These are phyloP conservation scores for Phytophthora cryptogea DNA, from an alignment of 352 stramenopile genomes.

Conservation along the genomic window DNA sequence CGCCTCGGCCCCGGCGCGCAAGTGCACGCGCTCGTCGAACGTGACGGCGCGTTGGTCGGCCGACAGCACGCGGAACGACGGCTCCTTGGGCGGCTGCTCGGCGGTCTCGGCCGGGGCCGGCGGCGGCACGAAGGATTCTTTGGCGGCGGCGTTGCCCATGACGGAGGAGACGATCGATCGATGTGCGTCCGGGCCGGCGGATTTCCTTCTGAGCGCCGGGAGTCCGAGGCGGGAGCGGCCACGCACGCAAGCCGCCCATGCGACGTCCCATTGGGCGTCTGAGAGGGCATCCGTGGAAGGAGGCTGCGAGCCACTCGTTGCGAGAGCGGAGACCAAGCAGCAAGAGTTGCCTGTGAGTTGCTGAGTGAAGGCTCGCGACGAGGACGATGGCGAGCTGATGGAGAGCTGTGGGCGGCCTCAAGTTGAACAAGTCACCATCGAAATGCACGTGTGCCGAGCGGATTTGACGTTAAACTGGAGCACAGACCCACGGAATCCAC, in stretches of 20 bases:
- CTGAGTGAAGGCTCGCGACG: background rate
- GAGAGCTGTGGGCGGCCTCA: conserved; percentile 8
- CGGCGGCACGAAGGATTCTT: conserved; percentile 21
- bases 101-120: conserved; percentile 1
- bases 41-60: conserved; percentile 76
- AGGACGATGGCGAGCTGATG: background rate
- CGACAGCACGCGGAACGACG: conserved; percentile 68
- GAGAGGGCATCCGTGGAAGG: conserved; percentile 25
- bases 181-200: conserved; percentile 9
- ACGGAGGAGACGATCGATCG: background rate
- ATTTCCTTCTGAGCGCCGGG: conserved; percentile 21
- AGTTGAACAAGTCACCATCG: conserved; percentile 6
- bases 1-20: conserved; percentile 31
- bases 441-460: too few species aligned
- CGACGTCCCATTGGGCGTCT: conserved; percentile 17
- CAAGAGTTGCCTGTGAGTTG: background rate
- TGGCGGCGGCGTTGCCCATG: conserved; percentile 41
- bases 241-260: conserved; percentile 22
- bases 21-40: conserved; percentile 82
- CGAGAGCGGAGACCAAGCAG: background rate
- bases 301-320: conserved; percentile 2
- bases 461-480: conserved; percentile 13
- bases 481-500: too few species aligned
- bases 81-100: conserved; percentile 11
- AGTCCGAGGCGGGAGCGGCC: background rate